Percentiles rank a stretch among this genome's conserved stretches.
phyloP scores from a whole-genome alignment of 1,284 basidiomycete species.

The Trametes pubescens region DNA sequence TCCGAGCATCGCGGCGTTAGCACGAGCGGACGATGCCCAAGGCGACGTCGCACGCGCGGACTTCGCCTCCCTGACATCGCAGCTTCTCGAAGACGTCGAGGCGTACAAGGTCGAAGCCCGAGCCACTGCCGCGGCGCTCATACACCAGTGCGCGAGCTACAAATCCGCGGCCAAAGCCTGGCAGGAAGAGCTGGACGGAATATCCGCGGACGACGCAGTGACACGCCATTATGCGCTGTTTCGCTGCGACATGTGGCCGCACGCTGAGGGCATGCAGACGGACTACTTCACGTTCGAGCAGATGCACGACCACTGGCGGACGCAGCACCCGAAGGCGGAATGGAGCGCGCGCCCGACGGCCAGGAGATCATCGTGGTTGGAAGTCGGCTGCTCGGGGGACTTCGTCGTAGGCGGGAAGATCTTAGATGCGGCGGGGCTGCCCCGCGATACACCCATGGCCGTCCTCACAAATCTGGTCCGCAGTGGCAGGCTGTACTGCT shows the following conservation, averaged over 20 bases:
- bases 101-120: not conserved
- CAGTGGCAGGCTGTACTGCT: not conserved
- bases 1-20: not conserved
- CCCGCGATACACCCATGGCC: not conserved
- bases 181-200: not conserved
- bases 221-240: conserved; percentile 5
- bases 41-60: not conserved
- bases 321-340: not conserved
- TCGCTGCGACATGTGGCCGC: not conserved
- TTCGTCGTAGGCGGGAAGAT: not conserved
- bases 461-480: not conserved
- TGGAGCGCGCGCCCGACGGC: not conserved
- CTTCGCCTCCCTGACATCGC: not conserved
- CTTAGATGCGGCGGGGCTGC: not conserved
- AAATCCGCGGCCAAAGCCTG: not conserved
- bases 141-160: not conserved
- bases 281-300: conserved; percentile 9
- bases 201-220: not conserved
- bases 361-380: not conserved
- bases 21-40: not conserved
- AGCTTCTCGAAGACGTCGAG: not conserved
- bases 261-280: not conserved
- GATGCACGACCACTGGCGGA: conserved; percentile 21
- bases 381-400: not conserved
- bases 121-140: not conserved